Conservation (phyloP, 495 filamentous ascomycete species). For the Niebla homalea region DNA sequence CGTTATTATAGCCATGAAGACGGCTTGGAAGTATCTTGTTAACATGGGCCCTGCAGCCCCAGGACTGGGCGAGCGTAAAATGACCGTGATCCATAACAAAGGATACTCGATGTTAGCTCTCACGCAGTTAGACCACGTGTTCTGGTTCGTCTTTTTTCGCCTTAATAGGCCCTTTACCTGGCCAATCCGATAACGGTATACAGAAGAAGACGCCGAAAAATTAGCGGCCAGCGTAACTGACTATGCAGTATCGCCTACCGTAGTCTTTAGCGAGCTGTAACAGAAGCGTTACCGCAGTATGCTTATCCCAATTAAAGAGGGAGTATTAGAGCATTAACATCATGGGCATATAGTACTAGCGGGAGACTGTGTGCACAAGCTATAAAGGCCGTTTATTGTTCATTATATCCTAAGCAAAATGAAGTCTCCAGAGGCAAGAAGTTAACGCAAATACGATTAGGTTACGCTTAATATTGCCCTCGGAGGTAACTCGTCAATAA, state of each 20-base stretch:
- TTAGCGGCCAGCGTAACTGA: conserved; percentile 3
- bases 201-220: conserved; percentile 7
- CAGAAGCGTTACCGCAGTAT: background rate
- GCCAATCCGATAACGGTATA: background rate
- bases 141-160: conserved; percentile 6
- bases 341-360: conserved; percentile 3
- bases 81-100: too few species aligned
- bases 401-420: background rate
- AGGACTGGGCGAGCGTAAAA: background rate
- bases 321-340: conserved; percentile 8
- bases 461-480: conserved; percentile 20
- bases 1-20: background rate
- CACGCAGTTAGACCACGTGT: conserved; percentile 1
- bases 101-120: conserved; percentile 1
- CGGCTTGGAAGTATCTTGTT: conserved; percentile 1
- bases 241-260: background rate
- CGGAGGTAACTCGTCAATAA: conserved; percentile 29
- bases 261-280: background rate
- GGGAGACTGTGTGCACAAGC: conserved; percentile 10
- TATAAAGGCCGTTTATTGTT: conserved; percentile 5
- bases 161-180: background rate
- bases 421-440: background rate
- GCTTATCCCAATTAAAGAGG: conserved; percentile 7
- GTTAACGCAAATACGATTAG: background rate
- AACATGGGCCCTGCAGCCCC: conserved; percentile 4